Evolutionary conservation across 768 basidiomycete species (phyloP).

Genomic region (Boletus fagicola): DNA sequence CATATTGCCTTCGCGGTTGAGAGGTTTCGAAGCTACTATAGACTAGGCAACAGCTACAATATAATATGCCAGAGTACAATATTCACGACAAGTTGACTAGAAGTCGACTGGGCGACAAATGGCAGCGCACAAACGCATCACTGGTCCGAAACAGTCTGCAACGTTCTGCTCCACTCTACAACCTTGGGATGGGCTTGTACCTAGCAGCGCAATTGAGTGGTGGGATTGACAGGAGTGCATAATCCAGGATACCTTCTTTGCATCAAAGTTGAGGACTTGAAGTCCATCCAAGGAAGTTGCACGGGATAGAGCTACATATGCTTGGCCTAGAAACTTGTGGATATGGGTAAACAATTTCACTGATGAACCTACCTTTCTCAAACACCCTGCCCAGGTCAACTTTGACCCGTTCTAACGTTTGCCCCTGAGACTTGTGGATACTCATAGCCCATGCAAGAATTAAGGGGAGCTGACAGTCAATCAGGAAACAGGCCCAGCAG

Average conservation of each 20-base stretch:
- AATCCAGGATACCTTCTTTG: slow-evolving; percentile 53
- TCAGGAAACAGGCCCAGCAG: background rate
- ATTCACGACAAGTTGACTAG: background rate
- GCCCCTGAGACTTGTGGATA: slow-evolving; percentile 98
- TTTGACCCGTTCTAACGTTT: slow-evolving; percentile 91
- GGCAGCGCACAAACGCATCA: slow-evolving; percentile 3
- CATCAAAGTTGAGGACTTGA: slow-evolving; percentile 79
- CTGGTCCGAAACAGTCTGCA: slow-evolving; percentile 45
- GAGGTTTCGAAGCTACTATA: background rate
- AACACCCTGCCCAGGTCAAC: slow-evolving; percentile 93
- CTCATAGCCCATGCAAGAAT: slow-evolving; percentile 98
- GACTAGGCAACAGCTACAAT: slow-evolving; percentile 1
- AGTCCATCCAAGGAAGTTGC: slow-evolving; percentile 83
- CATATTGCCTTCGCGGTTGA: background rate
- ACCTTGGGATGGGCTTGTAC: slow-evolving; percentile 75
- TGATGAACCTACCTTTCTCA: slow-evolving; percentile 68
- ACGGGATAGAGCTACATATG: slow-evolving; percentile 88
- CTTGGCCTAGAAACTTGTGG: slow-evolving; percentile 57
- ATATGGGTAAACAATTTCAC: background rate
- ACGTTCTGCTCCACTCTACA: slow-evolving; percentile 65
- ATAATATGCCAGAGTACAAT: background rate
- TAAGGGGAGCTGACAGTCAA: slow-evolving; percentile 62
- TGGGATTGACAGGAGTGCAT: background rate
- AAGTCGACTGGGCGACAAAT: background rate
- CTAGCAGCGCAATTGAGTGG: slow-evolving; percentile 34